Conservation (phyloP, 805 yeast species). For the Metschnikowia borealis region DNA sequence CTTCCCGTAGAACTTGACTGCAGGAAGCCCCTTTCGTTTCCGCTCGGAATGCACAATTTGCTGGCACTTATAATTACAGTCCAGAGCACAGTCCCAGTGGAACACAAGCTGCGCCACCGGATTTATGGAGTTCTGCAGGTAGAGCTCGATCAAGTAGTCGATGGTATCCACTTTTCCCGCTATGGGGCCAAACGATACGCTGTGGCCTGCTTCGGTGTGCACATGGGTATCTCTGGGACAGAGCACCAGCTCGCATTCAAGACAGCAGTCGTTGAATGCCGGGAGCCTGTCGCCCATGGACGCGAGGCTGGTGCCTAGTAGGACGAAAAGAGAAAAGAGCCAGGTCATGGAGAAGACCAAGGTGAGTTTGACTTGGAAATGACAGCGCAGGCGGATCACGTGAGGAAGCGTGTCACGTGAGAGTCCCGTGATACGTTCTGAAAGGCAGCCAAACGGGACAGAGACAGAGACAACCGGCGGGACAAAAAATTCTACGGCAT, state of each 20-base stretch:
- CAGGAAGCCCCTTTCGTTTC: constrained; percentile 15
- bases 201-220: not conserved
- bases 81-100: constrained; percentile 34
- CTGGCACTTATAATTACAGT: constrained; percentile 39
- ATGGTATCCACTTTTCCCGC: constrained; percentile 1
- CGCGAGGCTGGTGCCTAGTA: constrained; percentile 7
- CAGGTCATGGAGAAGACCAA: too few species aligned
- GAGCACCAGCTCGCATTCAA: constrained; percentile 1
- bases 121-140: constrained; percentile 11
- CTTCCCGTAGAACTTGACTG: constrained; percentile 42
- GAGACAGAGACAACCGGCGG: too few species aligned
- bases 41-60: constrained; percentile 30
- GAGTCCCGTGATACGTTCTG: not conserved
- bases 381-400: not conserved
- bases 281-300: constrained; percentile 33
- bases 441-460: too few species aligned
- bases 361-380: not conserved
- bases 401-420: too few species aligned
- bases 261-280: constrained; percentile 24
- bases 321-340: not conserved
- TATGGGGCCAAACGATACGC: not conserved
- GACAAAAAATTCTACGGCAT: too few species aligned
- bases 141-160: constrained; percentile 4
- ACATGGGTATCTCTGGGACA: not conserved
- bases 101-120: constrained; percentile 20